These are phyloP conservation scores for Stephanodiscus minutulus DNA, from an alignment of 108 stramenopile genomes.

Conservation along the genomic window DNA sequence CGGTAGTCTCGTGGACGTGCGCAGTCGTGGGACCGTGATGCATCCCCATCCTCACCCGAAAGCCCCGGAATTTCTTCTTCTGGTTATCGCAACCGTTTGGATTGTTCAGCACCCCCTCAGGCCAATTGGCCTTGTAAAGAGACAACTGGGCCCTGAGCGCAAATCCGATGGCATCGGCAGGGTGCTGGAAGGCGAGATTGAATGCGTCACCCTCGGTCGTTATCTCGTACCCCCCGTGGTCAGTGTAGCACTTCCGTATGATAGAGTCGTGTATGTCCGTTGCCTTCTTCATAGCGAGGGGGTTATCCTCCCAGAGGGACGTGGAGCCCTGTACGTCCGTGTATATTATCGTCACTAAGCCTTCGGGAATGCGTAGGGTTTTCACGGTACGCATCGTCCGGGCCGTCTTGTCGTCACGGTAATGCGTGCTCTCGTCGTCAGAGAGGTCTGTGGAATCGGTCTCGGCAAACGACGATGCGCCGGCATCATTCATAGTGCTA, in stretches of 20 bases:
- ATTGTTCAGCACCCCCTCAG: conserved; percentile 40
- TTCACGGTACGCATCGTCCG: conserved; percentile 36
- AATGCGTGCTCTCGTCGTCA: conserved; percentile 10
- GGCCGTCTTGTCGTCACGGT: conserved; percentile 19
- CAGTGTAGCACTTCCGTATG: conserved; percentile 42
- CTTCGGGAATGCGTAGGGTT: conserved; percentile 30
- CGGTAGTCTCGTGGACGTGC: conserved; percentile 41
- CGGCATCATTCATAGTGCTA: no score
- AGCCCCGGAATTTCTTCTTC: conserved; percentile 46
- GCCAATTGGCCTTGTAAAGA: conserved; percentile 47
- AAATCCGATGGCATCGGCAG: conserved; percentile 52
- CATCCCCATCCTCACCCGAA: conserved; percentile 54
- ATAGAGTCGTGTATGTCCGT: conserved; percentile 52
- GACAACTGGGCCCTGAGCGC: conserved; percentile 36
- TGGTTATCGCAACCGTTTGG: conserved; percentile 32
- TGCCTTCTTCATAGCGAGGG: conserved; percentile 48
- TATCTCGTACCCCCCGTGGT: conserved; percentile 54
- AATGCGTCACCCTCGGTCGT: conserved; percentile 55
- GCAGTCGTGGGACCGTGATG: conserved; percentile 45
- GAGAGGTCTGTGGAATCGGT: conserved; percentile 13
- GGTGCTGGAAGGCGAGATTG: conserved; percentile 53
- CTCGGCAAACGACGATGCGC: background rate
- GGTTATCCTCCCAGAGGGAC: conserved; percentile 52
- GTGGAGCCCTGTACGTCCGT: conserved; percentile 62
- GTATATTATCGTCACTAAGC: conserved; percentile 49